phyloP scores from a whole-genome alignment of 139 green algal species.

The Picochlorum sp. region DNA sequence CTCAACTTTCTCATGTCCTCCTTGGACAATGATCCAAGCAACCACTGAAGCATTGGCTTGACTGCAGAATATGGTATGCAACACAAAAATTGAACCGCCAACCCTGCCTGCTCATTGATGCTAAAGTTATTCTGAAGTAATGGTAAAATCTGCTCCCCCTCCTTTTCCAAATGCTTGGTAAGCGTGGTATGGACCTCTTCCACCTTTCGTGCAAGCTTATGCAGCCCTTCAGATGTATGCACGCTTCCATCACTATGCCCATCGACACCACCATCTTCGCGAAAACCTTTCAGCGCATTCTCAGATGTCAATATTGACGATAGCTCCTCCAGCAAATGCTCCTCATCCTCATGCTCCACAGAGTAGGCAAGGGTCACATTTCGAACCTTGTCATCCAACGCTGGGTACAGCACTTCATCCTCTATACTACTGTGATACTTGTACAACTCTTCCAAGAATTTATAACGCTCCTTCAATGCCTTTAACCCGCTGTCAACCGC shows the following conservation, averaged over 20 bases:
- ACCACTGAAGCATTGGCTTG: constrained; percentile 64
- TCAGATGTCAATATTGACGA: constrained; percentile 30
- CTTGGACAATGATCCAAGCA: constrained; percentile 54
- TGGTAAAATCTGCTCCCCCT: constrained; percentile 94
- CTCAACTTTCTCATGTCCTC: constrained; percentile 31
- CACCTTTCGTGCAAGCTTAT: constrained; percentile 53
- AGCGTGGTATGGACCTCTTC: constrained; percentile 72
- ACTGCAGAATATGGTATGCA: constrained; percentile 83
- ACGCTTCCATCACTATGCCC: background rate
- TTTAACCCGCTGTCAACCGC: constrained; percentile 2
- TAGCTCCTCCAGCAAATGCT: constrained; percentile 82
- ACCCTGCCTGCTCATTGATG: constrained; percentile 66
- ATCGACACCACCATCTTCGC: background rate
- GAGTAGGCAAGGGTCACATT: constrained; percentile 83
- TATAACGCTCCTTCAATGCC: constrained; percentile 48
- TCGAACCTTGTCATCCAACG: constrained; percentile 75
- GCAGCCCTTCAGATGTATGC: background rate
- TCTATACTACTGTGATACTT: constrained; percentile 86
- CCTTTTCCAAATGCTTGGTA: constrained; percentile 86
- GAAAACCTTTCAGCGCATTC: background rate
- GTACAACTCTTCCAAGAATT: constrained; percentile 80
- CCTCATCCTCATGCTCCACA: constrained; percentile 87
- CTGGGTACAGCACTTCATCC: constrained; percentile 88
- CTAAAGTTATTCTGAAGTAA: constrained; percentile 84
- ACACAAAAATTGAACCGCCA: constrained; percentile 92